These are phyloP conservation scores for Rhizoclosmatium globosum DNA, from an alignment of 192 early-diverging fungal species.

Conservation along the genomic window DNA sequence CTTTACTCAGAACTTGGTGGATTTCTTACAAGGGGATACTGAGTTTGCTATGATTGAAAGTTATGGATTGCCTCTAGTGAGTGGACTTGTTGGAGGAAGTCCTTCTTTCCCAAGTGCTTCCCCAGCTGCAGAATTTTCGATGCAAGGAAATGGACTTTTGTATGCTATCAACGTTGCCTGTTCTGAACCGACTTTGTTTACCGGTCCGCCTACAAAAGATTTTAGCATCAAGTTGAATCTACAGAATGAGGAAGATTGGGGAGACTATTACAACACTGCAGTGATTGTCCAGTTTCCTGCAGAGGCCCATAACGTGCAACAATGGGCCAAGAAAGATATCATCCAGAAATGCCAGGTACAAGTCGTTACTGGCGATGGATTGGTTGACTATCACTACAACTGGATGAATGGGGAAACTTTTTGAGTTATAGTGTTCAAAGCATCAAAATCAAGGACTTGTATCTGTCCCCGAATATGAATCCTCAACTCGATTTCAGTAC, in stretches of 20 bases:
- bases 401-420: slow-evolving; percentile 8
- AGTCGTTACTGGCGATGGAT: background rate
- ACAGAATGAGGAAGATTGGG: slow-evolving; percentile 8
- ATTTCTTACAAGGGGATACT: background rate
- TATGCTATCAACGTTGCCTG: slow-evolving; percentile 3
- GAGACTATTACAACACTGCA: background rate
- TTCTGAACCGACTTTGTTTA: background rate
- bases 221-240: background rate
- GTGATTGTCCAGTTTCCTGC: slow-evolving; percentile 1
- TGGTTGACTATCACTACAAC: background rate
- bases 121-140: background rate
- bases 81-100: slow-evolving; percentile 9
- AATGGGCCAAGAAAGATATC: background rate
- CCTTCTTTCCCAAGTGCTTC: slow-evolving; percentile 2
- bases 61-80: slow-evolving; percentile 6
- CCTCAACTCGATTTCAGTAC: slow-evolving; percentile 10
- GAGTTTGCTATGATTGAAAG: background rate
- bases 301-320: background rate
- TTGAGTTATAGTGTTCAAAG: background rate
- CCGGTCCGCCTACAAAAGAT: background rate
- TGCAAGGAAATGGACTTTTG: slow-evolving; percentile 14
- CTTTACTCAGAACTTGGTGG: background rate
- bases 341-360: background rate
- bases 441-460: background rate
- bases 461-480: too few relatives aligned